Evolutionary conservation across 2,329 filamentous ascomycete species (phyloP), one percentile per base, ranked within the genome.

Genomic region (Celoporthe dispersa): DNA sequence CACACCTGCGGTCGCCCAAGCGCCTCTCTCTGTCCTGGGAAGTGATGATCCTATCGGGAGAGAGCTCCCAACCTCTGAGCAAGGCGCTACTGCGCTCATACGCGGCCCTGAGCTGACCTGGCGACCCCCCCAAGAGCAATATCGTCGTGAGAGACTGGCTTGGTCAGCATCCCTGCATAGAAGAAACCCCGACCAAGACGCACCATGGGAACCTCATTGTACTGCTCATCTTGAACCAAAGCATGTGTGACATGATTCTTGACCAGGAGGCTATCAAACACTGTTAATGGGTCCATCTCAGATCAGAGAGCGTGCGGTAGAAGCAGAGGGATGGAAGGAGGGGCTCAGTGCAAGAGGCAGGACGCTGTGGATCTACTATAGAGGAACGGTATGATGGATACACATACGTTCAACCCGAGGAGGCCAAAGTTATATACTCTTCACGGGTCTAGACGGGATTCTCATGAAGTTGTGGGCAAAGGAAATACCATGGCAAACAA

Each of bases 171-270:
- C 25, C 51, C 25, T 16, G 25, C 51, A 55, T 3, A 55, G 9
- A 31, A 31, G 25, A 14, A 48, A n/a, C 7, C 28, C 16, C n/a
- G 8, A 31, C n/a, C 25, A 55, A 55, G 51, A 55, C 62, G 28
- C 19, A 64, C 62, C 62, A 64, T 41, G 3, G 62, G 62, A 16
- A 64, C 41, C 35, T 31, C 39, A 28, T 64, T 64, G 11, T 64
- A 37, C 62, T 39, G 35, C 14, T 48, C 41, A 25, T 51, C 33
- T 39, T 64, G 62, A n/a, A 64, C 41, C 22, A 64, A 44, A 48
- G 62, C 62, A 64, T 64, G 37, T 31, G 35, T 31, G 41, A 64
- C 62, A 51, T 64, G 62, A 22, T 51, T 31, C n/a, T 31, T 64
- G 5, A 37, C 41, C 9, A 64, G 35, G 28, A 55, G 51, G 14